phyloP scores from a whole-genome alignment of 208 protist genomes.

The Angomonas deanei region DNA sequence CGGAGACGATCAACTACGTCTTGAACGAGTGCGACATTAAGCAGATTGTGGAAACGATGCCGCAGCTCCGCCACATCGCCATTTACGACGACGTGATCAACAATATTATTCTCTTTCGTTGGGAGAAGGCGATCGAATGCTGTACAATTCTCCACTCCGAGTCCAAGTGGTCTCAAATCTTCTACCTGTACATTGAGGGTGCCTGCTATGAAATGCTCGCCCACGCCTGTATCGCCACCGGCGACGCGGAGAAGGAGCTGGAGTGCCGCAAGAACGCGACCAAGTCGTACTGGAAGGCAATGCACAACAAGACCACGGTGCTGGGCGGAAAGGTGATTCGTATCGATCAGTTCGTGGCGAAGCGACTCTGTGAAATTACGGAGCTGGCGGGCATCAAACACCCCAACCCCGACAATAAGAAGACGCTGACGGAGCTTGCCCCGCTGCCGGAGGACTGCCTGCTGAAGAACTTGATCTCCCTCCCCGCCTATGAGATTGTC shows the following conservation, averaged over 20 bases:
- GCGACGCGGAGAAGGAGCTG: conserved; percentile 10
- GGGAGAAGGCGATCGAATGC: conserved; percentile 21
- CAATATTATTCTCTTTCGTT: conserved; percentile 26
- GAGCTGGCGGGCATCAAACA: conserved; percentile 13
- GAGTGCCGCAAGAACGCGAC: conserved; percentile 16
- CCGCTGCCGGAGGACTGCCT: conserved; percentile 16
- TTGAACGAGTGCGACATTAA: conserved; percentile 21
- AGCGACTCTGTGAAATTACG: conserved; percentile 46
- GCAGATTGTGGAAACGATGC: conserved; percentile 39
- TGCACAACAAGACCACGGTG: conserved; percentile 40
- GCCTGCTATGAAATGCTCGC: conserved; percentile 65
- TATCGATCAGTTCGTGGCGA: conserved; percentile 42
- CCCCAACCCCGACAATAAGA: conserved; percentile 33
- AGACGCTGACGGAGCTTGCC: conserved; percentile 13
- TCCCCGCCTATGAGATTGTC: conserved; percentile 40
- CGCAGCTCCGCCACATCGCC: conserved; percentile 51
- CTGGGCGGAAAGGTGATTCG: conserved; percentile 38
- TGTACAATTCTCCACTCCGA: conserved; percentile 33
- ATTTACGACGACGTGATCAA: conserved; percentile 57
- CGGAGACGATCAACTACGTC: conserved; percentile 23
- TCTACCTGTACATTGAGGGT: conserved; percentile 46
- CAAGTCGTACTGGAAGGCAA: conserved; percentile 45
- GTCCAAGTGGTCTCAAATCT: conserved; percentile 52
- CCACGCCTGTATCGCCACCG: conserved; percentile 1
- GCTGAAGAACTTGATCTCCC: conserved; percentile 31